phyloP scores from a whole-genome alignment of 352 stramenopile species.

The Globisporangium cederbergense region DNA sequence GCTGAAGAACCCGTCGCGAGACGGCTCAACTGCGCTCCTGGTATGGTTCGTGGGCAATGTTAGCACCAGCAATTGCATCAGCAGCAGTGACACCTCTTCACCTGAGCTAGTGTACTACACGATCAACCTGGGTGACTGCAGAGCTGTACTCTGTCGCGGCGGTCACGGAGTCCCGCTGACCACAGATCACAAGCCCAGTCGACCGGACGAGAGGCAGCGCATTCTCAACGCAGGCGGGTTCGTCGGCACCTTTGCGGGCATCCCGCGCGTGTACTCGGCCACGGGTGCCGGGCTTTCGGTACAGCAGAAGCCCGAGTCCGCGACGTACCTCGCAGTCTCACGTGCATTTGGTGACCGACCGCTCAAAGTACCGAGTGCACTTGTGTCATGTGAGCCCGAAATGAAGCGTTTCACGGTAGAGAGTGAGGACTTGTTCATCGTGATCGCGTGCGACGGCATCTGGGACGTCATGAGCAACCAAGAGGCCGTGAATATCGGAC shows the following conservation, averaged over 20 bases:
- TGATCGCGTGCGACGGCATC: slow-evolving; percentile 60
- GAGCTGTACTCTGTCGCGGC: slow-evolving; percentile 51
- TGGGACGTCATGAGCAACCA: slow-evolving; percentile 66
- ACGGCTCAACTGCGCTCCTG: slow-evolving; percentile 51
- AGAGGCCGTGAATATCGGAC: slow-evolving; percentile 45
- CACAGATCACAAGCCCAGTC: slow-evolving; percentile 56
- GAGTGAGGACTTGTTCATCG: slow-evolving; percentile 45
- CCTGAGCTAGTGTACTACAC: slow-evolving; percentile 39
- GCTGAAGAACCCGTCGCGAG: slow-evolving; percentile 35
- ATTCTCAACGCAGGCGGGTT: slow-evolving; percentile 49
- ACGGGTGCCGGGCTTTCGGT: slow-evolving; percentile 33
- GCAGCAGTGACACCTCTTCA: not conserved
- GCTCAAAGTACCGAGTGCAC: slow-evolving; percentile 39
- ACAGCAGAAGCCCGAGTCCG: slow-evolving; percentile 22
- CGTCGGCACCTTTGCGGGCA: slow-evolving; percentile 41
- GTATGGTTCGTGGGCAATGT: slow-evolving; percentile 37
- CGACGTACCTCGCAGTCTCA: slow-evolving; percentile 52
- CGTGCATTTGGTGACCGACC: slow-evolving; percentile 55
- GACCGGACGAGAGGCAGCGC: slow-evolving; percentile 40
- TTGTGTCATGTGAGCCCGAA: slow-evolving; percentile 58
- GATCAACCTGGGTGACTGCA: slow-evolving; percentile 60
- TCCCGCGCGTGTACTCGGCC: slow-evolving; percentile 52
- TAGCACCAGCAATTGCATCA: not conserved
- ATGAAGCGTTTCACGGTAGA: slow-evolving; percentile 33
- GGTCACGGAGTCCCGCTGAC: slow-evolving; percentile 38